Base-by-base conservation (phyloP, 176 grass and related monocot genomes). In the Coix lacrymajobi region DNA sequence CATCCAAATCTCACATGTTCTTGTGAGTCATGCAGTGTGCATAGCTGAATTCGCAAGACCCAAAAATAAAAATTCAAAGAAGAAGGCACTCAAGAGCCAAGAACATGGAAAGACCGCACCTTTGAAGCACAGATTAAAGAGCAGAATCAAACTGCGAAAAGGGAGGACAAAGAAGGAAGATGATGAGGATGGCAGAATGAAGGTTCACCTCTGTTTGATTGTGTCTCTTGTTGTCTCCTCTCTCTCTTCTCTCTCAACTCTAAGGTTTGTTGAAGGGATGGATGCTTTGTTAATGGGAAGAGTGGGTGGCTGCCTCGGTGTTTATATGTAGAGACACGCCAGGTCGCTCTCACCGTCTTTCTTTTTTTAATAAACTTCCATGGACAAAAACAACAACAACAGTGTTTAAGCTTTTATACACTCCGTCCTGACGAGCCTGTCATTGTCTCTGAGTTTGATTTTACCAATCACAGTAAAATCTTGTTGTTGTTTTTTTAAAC, bases 231-330 rank as follows among this genome's bases (percentile, higher is more conserved):
- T 61, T 63, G 26, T 62, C 33, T 62, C 33, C 38, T 28, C 51
- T 73, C 38, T 28, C 51, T 73, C n/a, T 15, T 64, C 52, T 43
- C 49, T 83, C 46, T 83, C 69, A 75, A 76, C 46, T 83, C 69
- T n/a, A 75, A 70, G 62, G 69, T 33, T 68, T 54, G 76, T 40
- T 39, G 68, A 19, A 20, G 60, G 80, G 67, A 62, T 34, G 80
- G 14, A 19, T 25, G 62, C 58, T 73, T 87, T 84, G 68, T 75
- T 70, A 90, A 80, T 80, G 69, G 57, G 43, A 14, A n/a, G 73
- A 37, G 75, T 75, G 80, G 80, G 12, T 87, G 84, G 60, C 65
- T 65, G 19, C 66, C 12, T 14, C 30, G 22, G 46, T 90, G 75
- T 76, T 84, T 86, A 83, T 87, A 83, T 36, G 8, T 22, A 14